Evolutionary conservation across 2,329 filamentous ascomycete species (phyloP).

Genomic region (Exophiala sp.): DNA sequence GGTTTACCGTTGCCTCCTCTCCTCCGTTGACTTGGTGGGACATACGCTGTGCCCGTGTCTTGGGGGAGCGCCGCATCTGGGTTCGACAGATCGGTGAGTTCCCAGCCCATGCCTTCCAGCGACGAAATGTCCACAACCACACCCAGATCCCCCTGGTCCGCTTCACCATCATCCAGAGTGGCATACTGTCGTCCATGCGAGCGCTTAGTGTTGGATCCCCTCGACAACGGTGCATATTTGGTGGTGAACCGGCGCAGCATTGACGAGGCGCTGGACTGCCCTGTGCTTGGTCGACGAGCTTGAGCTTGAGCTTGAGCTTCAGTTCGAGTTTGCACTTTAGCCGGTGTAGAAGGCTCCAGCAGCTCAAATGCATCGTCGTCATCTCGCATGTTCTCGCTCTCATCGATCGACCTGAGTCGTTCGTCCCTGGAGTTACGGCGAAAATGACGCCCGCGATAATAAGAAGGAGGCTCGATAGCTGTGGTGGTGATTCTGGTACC

Average conservation of each 20-base stretch:
- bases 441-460: slow-evolving; percentile 17
- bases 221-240: slow-evolving; percentile 18
- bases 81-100: slow-evolving; percentile 26
- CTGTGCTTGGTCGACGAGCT: slow-evolving; percentile 5
- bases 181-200: slow-evolving; percentile 23
- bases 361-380: slow-evolving; percentile 6
- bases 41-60: slow-evolving; percentile 21
- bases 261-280: slow-evolving; percentile 18
- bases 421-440: slow-evolving; percentile 17
- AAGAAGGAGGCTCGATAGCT: slow-evolving; percentile 11
- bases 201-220: slow-evolving; percentile 15
- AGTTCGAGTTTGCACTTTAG: no score
- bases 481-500: slow-evolving; percentile 3
- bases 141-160: slow-evolving; percentile 18
- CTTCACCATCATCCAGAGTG: slow-evolving; percentile 21
- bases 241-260: slow-evolving; percentile 25
- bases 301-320: no score
- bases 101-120: slow-evolving; percentile 27
- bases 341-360: slow-evolving; percentile 15
- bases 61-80: background rate
- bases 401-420: slow-evolving; percentile 15
- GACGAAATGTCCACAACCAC: slow-evolving; percentile 26
- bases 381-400: slow-evolving; percentile 13
- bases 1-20: slow-evolving; percentile 9
- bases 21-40: background rate